Evolutionary conservation across 352 stramenopile species (phyloP), one percentile per base, ranked within the genome.

Genomic region (Phytophthora cactorum): DNA sequence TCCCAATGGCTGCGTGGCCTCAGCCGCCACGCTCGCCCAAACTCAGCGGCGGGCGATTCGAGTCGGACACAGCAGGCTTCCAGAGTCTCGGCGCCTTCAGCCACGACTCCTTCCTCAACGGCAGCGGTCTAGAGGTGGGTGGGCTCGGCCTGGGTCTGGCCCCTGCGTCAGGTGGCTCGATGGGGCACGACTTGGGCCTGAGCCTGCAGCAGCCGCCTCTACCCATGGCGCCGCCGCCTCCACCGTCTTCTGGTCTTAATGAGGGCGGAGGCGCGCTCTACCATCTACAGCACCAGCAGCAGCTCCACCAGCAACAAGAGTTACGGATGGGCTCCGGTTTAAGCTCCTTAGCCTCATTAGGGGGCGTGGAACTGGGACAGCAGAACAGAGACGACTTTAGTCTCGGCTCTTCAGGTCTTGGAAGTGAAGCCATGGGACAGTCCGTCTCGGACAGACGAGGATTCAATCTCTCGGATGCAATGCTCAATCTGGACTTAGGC

Each of bases 281-380:
- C 47, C 77, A 85, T 43, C 55, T 82, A 2, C 77, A 85, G 54
- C 70, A 79, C 17, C 76, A 84, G 59, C 76, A 81, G 49, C 77
- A 79, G 52, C 61, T 77, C 5, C 74, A 84, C 29, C 77, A 79
- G 22, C 74, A 75, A 2, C 74, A 72, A 50, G 60, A 69, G 5
- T 61, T 73, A 43, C 52, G 36, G 22, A 62, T 59, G 44, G 55
- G 59, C 49, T 65, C 57, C 2, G 38, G 39, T 28, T 10, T 63
- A 10, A 69, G 66, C 14, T 69, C 70, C 38, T 44, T 70, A 27
- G 51, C 71, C 11, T 66, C 62, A 5, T 17, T 71, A 4, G 70
- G 66, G 11, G 70, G 75, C n/a, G 14, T 72, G 15, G 49, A 72
- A 31, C 62, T 72, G 4, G 45, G 55, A 12, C 41, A 15, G 14